phyloP scores from a whole-genome alignment of 2,329 filamentous ascomycete genomes.

The Didymella segeticola region DNA sequence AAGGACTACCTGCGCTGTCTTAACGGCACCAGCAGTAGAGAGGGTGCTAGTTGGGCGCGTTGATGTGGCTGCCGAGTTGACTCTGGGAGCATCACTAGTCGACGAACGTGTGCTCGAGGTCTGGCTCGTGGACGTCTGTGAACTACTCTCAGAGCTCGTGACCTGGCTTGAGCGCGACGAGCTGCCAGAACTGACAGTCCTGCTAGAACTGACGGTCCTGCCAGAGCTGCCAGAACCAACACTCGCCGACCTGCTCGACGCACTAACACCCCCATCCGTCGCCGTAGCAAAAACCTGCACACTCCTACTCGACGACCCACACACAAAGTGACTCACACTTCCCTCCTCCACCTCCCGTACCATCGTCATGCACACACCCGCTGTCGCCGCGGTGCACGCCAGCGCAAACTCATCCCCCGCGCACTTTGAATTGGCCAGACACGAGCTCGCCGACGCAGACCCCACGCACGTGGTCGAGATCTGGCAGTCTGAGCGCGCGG shows the following conservation, averaged over 20 bases:
- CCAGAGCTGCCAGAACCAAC: background rate
- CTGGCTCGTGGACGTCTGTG: background rate
- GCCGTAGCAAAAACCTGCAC: conserved; percentile 13
- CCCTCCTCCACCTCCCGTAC: conserved; percentile 2
- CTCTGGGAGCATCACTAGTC: background rate
- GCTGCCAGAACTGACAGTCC: background rate
- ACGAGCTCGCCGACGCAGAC: conserved; percentile 15
- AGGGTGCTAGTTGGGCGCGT: background rate
- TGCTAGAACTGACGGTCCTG: background rate
- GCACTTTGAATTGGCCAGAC: conserved; percentile 17
- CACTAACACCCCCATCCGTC: background rate
- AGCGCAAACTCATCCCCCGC: conserved; percentile 16
- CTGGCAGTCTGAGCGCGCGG: conserved; percentile 8
- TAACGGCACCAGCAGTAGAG: conserved; percentile 9
- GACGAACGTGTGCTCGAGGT: background rate
- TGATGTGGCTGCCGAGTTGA: background rate
- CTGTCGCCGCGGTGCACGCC: conserved; percentile 17
- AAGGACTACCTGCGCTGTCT: conserved; percentile 3
- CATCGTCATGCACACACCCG: conserved; percentile 20
- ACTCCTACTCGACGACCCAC: conserved; percentile 12
- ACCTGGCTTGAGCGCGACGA: no score
- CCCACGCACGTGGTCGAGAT: conserved; percentile 23
- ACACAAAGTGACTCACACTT: conserved; percentile 22
- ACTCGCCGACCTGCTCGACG: background rate
- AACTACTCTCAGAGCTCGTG: background rate